Evolutionary conservation across 768 basidiomycete species (phyloP).

Genomic region (Pleurotus eryngii): DNA sequence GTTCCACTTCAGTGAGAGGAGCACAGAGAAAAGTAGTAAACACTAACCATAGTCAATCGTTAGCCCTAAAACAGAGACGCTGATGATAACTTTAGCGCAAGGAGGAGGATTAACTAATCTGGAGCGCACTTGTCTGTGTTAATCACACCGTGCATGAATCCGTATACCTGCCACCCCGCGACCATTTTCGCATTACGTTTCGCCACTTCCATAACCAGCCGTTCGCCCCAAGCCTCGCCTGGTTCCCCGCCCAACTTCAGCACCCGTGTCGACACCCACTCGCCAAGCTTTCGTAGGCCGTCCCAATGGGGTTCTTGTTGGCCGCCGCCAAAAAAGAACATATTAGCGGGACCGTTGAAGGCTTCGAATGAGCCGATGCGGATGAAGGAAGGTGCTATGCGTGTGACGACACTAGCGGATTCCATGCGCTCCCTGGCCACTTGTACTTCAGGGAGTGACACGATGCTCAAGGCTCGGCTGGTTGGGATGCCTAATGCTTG

Average conservation of each 20-base stretch:
- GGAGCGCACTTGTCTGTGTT: conserved; percentile 89
- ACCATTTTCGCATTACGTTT: conserved; percentile 89
- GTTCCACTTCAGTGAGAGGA: not conserved
- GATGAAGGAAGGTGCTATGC: conserved; percentile 86
- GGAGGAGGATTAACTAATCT: not conserved
- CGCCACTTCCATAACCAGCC: conserved; percentile 74
- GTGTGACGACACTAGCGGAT: conserved; percentile 70
- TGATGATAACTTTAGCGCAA: no score
- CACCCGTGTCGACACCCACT: conserved; percentile 69
- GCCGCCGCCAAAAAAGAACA: conserved; percentile 73
- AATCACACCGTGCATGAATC: conserved; percentile 95
- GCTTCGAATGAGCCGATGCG: conserved; percentile 92
- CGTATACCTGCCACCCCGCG: conserved; percentile 93
- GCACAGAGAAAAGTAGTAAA: not conserved
- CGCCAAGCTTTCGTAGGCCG: conserved; percentile 66
- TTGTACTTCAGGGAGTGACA: conserved; percentile 67
- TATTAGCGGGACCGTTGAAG: conserved; percentile 62
- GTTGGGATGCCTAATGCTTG: conserved; percentile 84
- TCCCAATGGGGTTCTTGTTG: conserved; percentile 76
- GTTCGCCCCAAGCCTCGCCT: conserved; percentile 64
- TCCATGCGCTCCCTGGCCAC: conserved; percentile 77
- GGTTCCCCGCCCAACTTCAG: conserved; percentile 44
- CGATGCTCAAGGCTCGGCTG: conserved; percentile 79
- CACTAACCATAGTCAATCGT: conserved; percentile 72
- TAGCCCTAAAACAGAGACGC: conserved; percentile 65